Conservation (phyloP, 208 protist genomes). For the Wallacemonas rigidus region DNA sequence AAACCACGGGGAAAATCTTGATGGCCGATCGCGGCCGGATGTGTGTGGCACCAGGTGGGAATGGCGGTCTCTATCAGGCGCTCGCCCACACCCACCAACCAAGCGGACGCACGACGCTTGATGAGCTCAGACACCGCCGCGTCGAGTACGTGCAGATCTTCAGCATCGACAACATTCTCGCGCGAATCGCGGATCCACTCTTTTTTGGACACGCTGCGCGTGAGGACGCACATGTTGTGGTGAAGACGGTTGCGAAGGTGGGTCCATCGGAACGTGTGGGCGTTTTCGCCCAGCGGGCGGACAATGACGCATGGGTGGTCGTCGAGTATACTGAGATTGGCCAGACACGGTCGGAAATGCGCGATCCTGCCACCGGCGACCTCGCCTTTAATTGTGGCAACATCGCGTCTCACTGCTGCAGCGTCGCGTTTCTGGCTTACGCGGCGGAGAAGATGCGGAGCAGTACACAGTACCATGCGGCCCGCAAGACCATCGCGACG, state of each 20-base stretch:
- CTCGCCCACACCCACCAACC: slow-evolving; percentile 24
- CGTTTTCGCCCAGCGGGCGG: slow-evolving; percentile 84
- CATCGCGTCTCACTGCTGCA: slow-evolving; percentile 96
- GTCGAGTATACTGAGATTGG: slow-evolving; percentile 99
- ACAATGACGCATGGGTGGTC: slow-evolving; percentile 85
- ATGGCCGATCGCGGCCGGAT: slow-evolving; percentile 68
- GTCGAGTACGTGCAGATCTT: slow-evolving; percentile 95
- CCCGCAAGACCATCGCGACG: slow-evolving; percentile 95
- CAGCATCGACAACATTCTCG: slow-evolving; percentile 98
- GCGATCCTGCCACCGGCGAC: slow-evolving; percentile 62
- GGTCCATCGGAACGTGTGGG: slow-evolving; percentile 92
- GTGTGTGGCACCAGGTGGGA: slow-evolving; percentile 95
- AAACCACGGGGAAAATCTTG: slow-evolving; percentile 93
- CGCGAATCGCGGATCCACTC: slow-evolving; percentile 91
- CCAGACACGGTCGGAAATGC: slow-evolving; percentile 43
- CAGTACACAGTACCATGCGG: slow-evolving; percentile 91
- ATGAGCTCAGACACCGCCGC: slow-evolving; percentile 78
- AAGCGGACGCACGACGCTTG: slow-evolving; percentile 48
- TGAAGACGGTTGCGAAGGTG: slow-evolving; percentile 93
- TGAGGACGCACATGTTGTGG: slow-evolving; percentile 76
- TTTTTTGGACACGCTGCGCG: slow-evolving; percentile 93
- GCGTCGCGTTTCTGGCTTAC: slow-evolving; percentile 67
- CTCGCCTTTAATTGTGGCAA: slow-evolving; percentile 96
- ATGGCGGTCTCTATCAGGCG: slow-evolving; percentile 95
- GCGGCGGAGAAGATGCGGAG: slow-evolving; percentile 53